Evolutionary conservation across 768 basidiomycete genomes (phyloP).

Genomic region (Suillus occidentalis): DNA sequence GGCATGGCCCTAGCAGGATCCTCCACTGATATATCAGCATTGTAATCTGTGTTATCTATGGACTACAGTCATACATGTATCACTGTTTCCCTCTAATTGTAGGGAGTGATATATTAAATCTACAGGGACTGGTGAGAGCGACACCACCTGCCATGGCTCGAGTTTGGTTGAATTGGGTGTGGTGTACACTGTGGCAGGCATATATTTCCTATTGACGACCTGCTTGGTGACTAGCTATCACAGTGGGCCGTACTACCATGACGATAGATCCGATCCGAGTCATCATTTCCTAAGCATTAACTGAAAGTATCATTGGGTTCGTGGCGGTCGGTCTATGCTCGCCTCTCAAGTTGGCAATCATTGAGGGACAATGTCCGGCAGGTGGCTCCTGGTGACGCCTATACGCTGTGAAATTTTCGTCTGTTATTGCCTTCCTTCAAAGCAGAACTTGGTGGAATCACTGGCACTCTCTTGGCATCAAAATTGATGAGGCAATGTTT

Average conservation of each 20-base stretch:
- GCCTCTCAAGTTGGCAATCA: not conserved
- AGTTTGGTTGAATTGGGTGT: not conserved
- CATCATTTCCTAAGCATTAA: not conserved
- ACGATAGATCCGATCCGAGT: not conserved
- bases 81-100: too few species aligned
- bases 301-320: not conserved
- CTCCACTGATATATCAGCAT: too few species aligned
- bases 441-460: not conserved
- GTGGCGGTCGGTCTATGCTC: not conserved
- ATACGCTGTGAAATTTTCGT: not conserved
- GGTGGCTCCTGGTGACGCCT: not conserved
- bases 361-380: not conserved
- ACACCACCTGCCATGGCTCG: not conserved
- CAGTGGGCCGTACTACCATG: not conserved
- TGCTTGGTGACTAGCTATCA: not conserved
- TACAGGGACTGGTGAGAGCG: too few species aligned
- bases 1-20: too few species aligned
- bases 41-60: too few species aligned
- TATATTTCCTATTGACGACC: not conserved
- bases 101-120: too few species aligned
- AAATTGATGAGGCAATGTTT: not conserved
- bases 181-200: not conserved
- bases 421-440: not conserved
- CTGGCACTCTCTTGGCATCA: not conserved
- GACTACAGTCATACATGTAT: too few species aligned